Percentiles rank a stretch among this genome's conserved stretches.
These are phyloP conservation scores for Aspergillus persii DNA, from an alignment of 2,329 filamentous ascomycete genomes.

Conservation along the genomic window DNA sequence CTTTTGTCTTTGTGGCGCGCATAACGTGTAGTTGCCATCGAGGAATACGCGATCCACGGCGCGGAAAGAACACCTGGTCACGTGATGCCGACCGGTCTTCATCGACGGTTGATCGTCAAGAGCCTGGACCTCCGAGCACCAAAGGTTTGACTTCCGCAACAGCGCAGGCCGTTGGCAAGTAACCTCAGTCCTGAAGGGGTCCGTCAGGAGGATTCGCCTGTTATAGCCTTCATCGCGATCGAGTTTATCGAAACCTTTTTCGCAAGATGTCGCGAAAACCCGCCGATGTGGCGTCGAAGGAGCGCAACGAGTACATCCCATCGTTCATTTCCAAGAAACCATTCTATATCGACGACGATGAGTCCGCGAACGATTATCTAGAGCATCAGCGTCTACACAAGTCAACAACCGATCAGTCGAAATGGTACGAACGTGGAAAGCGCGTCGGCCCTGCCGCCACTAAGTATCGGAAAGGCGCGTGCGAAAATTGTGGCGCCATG, in stretches of 20 bases:
- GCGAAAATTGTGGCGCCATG: slow-evolving; percentile 97
- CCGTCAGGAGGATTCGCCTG: not conserved
- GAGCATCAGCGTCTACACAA: slow-evolving; percentile 90
- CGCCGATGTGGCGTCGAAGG: slow-evolving; percentile 62
- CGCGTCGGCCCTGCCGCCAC: slow-evolving; percentile 84
- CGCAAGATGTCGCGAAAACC: slow-evolving; percentile 46
- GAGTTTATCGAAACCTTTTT: not conserved
- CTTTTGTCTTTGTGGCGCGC: not conserved
- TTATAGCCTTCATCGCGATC: not conserved
- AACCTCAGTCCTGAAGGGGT: not conserved
- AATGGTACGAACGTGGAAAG: slow-evolving; percentile 92
- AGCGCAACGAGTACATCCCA: slow-evolving; percentile 98
- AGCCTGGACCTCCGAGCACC: slow-evolving; percentile 4
- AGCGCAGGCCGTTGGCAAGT: not conserved
- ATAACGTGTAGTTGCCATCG: slow-evolving; percentile 11
- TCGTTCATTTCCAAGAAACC: slow-evolving; percentile 97
- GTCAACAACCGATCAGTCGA: slow-evolving; percentile 64
- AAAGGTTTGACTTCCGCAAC: not conserved
- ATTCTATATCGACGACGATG: slow-evolving; percentile 83
- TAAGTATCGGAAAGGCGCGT: slow-evolving; percentile 96
- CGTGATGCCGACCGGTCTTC: slow-evolving; percentile 17
- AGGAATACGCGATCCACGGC: slow-evolving; percentile 17
- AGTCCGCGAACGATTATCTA: slow-evolving; percentile 79
- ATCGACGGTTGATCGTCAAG: slow-evolving; percentile 10
- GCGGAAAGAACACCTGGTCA: slow-evolving; percentile 29